Evolutionary conservation across 306 rosid species (phyloP), one percentile per base, ranked within the genome.

Genomic region (Cucumis hystrix): DNA sequence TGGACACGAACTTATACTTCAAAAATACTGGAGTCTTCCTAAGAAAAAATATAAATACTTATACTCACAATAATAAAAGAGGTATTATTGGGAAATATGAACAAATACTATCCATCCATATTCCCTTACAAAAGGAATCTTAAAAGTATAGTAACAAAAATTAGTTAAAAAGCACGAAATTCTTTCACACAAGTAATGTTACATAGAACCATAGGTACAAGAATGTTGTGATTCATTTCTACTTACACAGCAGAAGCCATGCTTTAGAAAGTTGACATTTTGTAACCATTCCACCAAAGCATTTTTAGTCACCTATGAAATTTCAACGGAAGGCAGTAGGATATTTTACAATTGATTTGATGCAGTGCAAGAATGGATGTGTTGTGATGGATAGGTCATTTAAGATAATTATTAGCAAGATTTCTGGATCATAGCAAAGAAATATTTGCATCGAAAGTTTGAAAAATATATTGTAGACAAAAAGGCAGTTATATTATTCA

Each of bases 201-300:
- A 89, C 91, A 87, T 64, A 79, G 87, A 87, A 87, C 77, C 83
- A 83, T 80, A 70, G 86, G 86, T 89, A 91, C 89, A 89, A 81
- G 84, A 83, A 82, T 82, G 84, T 84, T 76, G 18, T 81, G 83
- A 77, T 82, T 84, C 86, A 83, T 85, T 82, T 77, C 90, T 91
- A 93, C 88, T 89, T 87, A 93, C 96, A 91, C 75, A 83, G 83
- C 86, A 85, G 87, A 85, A 85, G 83, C 88, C 83, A 82, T 82
- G 87, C 87, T 84, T 84, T 83, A 79, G 84, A 84, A 51, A 81
- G 88, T 88, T 87, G 83, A 86, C 81, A 86, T 30, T 52, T 79
- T 79, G 84, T 72, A 83, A 82, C n/a, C n/a, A n/a, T n/a, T n/a
- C 87, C 81, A 80, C 87, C 80, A 87, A 78, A 85, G 84, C 80